Evolutionary conservation across 257 asterid genomes (phyloP).

Genomic region (Capsicum rhomboideum): DNA sequence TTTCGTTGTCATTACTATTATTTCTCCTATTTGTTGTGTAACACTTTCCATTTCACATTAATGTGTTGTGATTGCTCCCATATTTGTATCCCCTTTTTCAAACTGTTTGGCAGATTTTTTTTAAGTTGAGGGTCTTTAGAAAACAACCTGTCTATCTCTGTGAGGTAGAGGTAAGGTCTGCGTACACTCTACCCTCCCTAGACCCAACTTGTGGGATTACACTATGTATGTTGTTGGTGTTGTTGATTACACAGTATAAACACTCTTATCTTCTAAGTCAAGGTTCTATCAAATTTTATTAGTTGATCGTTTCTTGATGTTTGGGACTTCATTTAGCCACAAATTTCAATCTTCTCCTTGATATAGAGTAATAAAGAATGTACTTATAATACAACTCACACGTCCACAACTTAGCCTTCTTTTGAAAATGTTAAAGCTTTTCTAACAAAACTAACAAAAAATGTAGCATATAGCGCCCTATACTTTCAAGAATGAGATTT

Average conservation of each 20-base stretch:
- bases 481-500: not conserved
- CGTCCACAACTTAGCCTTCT: not conserved
- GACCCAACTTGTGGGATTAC: too few species aligned
- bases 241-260: not conserved
- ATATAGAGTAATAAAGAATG: not conserved
- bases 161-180: too few species aligned
- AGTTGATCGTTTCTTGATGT: not conserved
- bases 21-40: too few species aligned
- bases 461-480: not conserved
- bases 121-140: too few species aligned
- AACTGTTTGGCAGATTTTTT: too few species aligned
- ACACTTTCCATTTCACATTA: too few species aligned
- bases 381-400: not conserved
- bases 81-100: too few species aligned
- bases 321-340: not conserved
- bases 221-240: too few species aligned
- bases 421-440: not conserved
- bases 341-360: not conserved
- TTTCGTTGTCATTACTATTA: too few species aligned
- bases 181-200: too few species aligned
- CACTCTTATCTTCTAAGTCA: not conserved
- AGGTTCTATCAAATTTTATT: not conserved
- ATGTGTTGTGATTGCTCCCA: too few species aligned
- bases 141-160: too few species aligned
- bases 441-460: not conserved